Evolutionary conservation across 345 rosid species (phyloP).

Genomic region (Citrus hindsii): DNA sequence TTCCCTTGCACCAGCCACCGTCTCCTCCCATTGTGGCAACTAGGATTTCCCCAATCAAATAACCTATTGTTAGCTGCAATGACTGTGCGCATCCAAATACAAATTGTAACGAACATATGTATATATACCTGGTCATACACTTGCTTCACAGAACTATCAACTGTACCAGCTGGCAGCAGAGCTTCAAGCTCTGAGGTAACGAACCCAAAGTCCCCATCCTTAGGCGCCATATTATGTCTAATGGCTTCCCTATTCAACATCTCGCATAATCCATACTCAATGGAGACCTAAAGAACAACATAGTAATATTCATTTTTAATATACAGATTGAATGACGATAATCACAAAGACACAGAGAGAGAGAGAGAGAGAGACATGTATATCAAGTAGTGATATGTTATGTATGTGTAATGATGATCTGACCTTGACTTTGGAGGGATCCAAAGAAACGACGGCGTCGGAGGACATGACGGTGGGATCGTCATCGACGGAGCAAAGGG

Average conservation of each 20-base stretch:
- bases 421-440: slow-evolving; percentile 69
- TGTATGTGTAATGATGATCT: background rate
- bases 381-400: background rate
- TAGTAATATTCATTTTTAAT: background rate
- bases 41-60: slow-evolving; percentile 21
- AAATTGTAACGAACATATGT: too few relatives aligned
- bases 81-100: background rate
- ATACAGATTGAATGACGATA: too few relatives aligned
- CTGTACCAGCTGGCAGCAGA: slow-evolving; percentile 56
- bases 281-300: slow-evolving; percentile 41
- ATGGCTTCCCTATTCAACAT: slow-evolving; percentile 61
- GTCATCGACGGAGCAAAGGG: slow-evolving; percentile 44
- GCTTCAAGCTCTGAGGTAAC: slow-evolving; percentile 50
- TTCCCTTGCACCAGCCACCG: slow-evolving; percentile 33
- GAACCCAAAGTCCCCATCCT: slow-evolving; percentile 61
- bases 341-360: too few relatives aligned
- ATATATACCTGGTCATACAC: slow-evolving; percentile 52
- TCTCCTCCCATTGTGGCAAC: slow-evolving; percentile 82
- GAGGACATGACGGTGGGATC: slow-evolving; percentile 29
- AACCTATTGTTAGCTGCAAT: background rate
- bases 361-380: too few relatives aligned
- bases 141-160: slow-evolving; percentile 45
- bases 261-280: slow-evolving; percentile 83
- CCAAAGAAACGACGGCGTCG: slow-evolving; percentile 32
- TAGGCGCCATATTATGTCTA: slow-evolving; percentile 47